Conservation (phyloP, 306 rosid species). For the Acacia crassicarpa region DNA sequence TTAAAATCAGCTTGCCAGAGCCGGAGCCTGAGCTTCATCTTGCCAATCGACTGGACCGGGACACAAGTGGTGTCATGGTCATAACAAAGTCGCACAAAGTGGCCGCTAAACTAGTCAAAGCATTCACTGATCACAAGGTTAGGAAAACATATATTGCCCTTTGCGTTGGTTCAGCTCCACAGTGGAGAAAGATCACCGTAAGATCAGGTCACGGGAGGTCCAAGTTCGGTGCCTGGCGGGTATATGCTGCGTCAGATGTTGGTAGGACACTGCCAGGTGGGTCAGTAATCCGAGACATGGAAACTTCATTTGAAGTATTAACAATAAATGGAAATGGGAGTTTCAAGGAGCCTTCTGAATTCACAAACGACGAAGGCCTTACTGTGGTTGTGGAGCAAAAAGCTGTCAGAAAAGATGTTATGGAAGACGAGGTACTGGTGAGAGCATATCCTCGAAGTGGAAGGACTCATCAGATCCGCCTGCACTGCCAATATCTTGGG, state of each 20-base stretch:
- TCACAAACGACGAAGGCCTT: slow-evolving; percentile 34
- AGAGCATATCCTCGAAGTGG: slow-evolving; percentile 85
- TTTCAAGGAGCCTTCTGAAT: slow-evolving; percentile 42
- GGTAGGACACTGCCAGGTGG: slow-evolving; percentile 81
- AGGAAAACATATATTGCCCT: slow-evolving; percentile 74
- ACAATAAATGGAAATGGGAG: slow-evolving; percentile 53
- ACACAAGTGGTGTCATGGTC: slow-evolving; percentile 79
- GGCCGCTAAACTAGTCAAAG: slow-evolving; percentile 80
- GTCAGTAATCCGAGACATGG: slow-evolving; percentile 78
- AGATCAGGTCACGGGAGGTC: slow-evolving; percentile 93
- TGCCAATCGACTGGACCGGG: slow-evolving; percentile 87
- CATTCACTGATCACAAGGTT: slow-evolving; percentile 73
- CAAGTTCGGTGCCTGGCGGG: slow-evolving; percentile 84
- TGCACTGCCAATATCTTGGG: slow-evolving; percentile 91
- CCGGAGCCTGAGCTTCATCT: slow-evolving; percentile 69
- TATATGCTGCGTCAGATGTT: slow-evolving; percentile 74
- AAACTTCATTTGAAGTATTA: slow-evolving; percentile 71
- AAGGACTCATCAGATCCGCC: slow-evolving; percentile 90
- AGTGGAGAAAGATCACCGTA: slow-evolving; percentile 62
- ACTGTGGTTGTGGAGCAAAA: slow-evolving; percentile 56
- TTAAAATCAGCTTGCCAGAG: slow-evolving; percentile 37
- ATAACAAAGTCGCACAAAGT: slow-evolving; percentile 81
- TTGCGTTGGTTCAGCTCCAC: slow-evolving; percentile 58
- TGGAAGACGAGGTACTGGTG: slow-evolving; percentile 59
- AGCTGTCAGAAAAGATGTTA: slow-evolving; percentile 32